Evolutionary conservation across 169 alveolate species (phyloP), one percentile per base, ranked within the genome.

Genomic region (Miamiensis avidus): DNA sequence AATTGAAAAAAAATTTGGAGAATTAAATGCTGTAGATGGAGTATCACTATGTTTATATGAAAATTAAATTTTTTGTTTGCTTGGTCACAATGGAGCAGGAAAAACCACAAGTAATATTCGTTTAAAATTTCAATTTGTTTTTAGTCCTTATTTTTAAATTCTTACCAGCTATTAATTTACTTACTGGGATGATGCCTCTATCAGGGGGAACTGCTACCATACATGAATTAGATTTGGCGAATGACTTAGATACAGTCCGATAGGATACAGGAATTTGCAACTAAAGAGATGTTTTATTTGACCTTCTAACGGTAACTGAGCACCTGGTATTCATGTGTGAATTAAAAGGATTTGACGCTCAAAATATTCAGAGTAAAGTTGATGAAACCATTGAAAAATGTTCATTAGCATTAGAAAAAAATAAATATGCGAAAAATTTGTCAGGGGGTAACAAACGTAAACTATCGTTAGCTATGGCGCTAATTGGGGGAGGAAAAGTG

Each of bases 1-100:
- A 32, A 87, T 94, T 34, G 89, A 82, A 0, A 94, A 92, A 86
- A 82, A 34, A n/a, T 94, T 94, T 81, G 89, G 88, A 1, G 93
- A 91, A 27, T 89, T 89, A 65, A 84, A 72, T 29, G 97, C 96
- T 1, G 94, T 93, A 49, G 92, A 93, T 89, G 88, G 87, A 64
- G 83, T 95, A 26, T 77, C 88, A 73, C 74, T 95, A 26, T 78
- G 74, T 20, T 49, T 85, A 28, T 85, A 78, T 74, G 82, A 78
- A 34, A 33, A 74, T 25, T 69, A 85, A 79, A 85, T 85, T 27
- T 64, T 85, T 33, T 85, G 89, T 64, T 77, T 33, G 20, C 91
- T 97, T 34, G 99, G 99, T 4, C 99, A 95, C 85, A 97, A 96
- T 82, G 98, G 98, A 20, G 97, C 98, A 31, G 98, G 98, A 33